These are phyloP conservation scores for Xylaria curta DNA, from an alignment of 495 filamentous ascomycete genomes.

Conservation along the genomic window DNA sequence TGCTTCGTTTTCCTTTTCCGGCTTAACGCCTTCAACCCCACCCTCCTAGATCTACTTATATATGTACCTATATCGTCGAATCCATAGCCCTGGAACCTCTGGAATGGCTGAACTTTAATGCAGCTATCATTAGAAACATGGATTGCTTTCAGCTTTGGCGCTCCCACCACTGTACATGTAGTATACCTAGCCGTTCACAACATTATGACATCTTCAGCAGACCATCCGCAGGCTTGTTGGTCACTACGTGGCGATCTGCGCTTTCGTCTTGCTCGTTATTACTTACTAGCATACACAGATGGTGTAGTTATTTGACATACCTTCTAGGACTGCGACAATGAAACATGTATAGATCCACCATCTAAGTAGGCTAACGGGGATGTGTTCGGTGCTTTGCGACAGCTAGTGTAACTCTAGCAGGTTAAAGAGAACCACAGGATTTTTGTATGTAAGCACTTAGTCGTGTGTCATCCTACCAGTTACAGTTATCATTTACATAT, in stretches of 20 bases:
- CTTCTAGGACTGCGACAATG: background rate
- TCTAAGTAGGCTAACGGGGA: background rate
- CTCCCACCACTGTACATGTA: background rate
- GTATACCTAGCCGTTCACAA: background rate
- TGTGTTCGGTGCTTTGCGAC: background rate
- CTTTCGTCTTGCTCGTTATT: background rate
- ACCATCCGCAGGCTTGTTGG: background rate
- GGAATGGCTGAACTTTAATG: constrained; percentile 8
- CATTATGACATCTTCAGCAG: background rate
- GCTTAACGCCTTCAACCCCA: background rate
- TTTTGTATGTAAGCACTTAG: background rate
- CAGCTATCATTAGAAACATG: background rate
- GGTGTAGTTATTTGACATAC: background rate
- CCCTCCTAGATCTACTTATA: background rate
- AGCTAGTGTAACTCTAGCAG: background rate
- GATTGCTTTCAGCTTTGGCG: constrained; percentile 2
- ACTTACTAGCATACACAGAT: background rate
- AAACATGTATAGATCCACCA: background rate
- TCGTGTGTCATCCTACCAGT: background rate
- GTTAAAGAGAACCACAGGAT: background rate
- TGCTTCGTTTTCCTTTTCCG: background rate
- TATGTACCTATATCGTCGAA: background rate
- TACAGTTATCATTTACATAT: too few relatives aligned
- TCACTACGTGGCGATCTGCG: background rate
- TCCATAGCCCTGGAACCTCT: background rate